phyloP scores from a whole-genome alignment of 164 flowering plant genomes.

The Umbilicus rupestris region DNA sequence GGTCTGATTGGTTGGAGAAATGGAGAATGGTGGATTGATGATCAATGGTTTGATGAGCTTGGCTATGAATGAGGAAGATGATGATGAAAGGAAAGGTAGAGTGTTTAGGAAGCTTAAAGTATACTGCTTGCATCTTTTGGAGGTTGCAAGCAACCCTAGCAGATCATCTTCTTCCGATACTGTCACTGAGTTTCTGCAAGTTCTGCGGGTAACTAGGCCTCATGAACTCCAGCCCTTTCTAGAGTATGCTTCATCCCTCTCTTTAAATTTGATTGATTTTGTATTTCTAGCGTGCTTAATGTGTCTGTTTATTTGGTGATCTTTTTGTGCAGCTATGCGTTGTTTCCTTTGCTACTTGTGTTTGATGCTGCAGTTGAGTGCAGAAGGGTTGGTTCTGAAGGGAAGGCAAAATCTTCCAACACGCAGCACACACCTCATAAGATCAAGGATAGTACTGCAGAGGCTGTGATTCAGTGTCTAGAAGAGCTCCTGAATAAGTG shows the following conservation, averaged over 20 bases:
- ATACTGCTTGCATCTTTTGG: slow-evolving; percentile 1
- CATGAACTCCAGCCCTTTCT: slow-evolving; percentile 6
- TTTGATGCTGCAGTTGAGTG: slow-evolving; percentile 72
- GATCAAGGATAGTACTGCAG: slow-evolving; percentile 70
- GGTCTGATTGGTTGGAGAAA: background rate
- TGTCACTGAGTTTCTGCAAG: background rate
- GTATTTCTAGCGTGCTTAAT: background rate
- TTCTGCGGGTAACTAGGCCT: background rate
- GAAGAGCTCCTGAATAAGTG: slow-evolving; percentile 77
- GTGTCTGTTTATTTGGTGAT: background rate
- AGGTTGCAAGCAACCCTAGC: background rate
- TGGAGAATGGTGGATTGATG: background rate
- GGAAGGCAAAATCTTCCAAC: slow-evolving; percentile 9
- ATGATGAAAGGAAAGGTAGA: background rate
- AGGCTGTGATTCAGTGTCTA: slow-evolving; percentile 61
- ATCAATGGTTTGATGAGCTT: background rate
- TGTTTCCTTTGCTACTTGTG: slow-evolving; percentile 81
- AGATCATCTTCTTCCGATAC: background rate
- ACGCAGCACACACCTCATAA: slow-evolving; percentile 12
- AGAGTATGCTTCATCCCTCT: background rate
- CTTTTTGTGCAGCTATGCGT: slow-evolving; percentile 41
- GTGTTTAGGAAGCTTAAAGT: slow-evolving; percentile 3
- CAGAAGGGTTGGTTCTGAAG: slow-evolving; percentile 34
- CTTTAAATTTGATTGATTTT: background rate
- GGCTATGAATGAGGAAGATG: background rate